Evolutionary conservation across 169 alveolate species (phyloP).

Genomic region (Amoebophrya sp.): DNA sequence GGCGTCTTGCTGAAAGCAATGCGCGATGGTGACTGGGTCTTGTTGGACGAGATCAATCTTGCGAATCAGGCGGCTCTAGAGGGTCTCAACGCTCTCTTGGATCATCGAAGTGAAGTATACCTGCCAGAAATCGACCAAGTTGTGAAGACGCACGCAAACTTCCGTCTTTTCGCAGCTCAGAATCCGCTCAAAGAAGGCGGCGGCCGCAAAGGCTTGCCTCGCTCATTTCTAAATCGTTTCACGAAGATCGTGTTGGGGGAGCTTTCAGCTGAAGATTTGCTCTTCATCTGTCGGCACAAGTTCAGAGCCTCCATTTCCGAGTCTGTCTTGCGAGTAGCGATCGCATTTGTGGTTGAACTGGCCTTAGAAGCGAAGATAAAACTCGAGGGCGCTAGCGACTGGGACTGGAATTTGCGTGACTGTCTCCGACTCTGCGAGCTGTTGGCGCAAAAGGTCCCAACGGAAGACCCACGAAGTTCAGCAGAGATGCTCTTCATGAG

Average conservation of each 20-base stretch:
- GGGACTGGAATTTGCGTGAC: conserved; percentile 51
- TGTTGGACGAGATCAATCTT: conserved; percentile 96
- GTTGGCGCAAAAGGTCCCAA: conserved; percentile 37
- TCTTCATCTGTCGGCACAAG: neutral
- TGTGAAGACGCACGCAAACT: conserved; percentile 84
- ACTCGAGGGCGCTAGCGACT: conserved; percentile 36
- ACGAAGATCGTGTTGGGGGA: conserved; percentile 75
- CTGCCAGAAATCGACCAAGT: conserved; percentile 72
- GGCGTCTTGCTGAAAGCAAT: conserved; percentile 94
- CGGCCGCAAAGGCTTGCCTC: conserved; percentile 95
- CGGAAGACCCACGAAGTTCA: neutral
- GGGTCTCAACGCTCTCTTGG: conserved; percentile 96
- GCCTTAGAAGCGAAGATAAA: neutral
- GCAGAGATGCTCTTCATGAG: conserved; percentile 32
- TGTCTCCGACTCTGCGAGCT: conserved; percentile 38
- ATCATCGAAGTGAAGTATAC: conserved; percentile 92
- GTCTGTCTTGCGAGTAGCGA: neutral
- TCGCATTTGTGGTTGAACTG: neutral
- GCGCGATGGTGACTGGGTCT: conserved; percentile 95
- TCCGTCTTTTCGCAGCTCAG: conserved; percentile 96
- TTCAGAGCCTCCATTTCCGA: neutral
- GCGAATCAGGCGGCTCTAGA: conserved; percentile 97
- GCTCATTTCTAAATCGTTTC: conserved; percentile 96
- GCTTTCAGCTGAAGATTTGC: conserved; percentile 40
- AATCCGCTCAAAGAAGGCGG: conserved; percentile 91